These are phyloP conservation scores for Fusarium dimerum DNA, from an alignment of 2,329 filamentous ascomycete genomes.

Conservation along the genomic window DNA sequence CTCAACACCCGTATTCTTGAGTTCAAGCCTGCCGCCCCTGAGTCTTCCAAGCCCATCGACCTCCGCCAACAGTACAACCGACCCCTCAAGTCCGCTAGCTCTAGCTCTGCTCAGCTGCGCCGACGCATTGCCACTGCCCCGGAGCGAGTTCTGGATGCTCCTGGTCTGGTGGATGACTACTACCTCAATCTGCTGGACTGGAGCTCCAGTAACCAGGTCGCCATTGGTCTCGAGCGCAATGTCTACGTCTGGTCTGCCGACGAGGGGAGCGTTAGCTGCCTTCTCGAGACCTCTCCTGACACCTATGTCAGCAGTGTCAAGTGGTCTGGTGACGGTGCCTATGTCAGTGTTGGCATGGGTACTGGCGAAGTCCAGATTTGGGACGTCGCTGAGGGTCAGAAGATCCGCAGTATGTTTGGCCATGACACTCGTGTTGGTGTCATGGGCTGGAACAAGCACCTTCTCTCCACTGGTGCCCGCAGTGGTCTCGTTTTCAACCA, in stretches of 20 bases:
- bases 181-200: conserved; percentile 98
- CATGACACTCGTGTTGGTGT: conserved; percentile 96
- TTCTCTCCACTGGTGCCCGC: conserved; percentile 90
- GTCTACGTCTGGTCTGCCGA: conserved; percentile 99
- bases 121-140: conserved; percentile 92
- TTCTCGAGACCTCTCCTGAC: conserved; percentile 84
- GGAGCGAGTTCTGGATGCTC: conserved; percentile 93
- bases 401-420: conserved; percentile 97
- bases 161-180: conserved; percentile 96
- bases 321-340: conserved; percentile 96
- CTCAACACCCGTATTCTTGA: conserved; percentile 94
- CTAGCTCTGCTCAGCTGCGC: conserved; percentile 80
- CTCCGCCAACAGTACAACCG: conserved; percentile 97
- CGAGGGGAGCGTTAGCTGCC: conserved; percentile 82
- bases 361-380: conserved; percentile 98
- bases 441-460: conserved; percentile 99
- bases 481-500: conserved; percentile 98
- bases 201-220: conserved; percentile 97
- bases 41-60: conserved; percentile 97
- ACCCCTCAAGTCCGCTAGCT: conserved; percentile 76
- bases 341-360: conserved; percentile 92
- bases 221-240: conserved; percentile 93
- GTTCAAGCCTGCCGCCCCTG: conserved; percentile 97
- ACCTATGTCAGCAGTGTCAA: conserved; percentile 98
- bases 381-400: conserved; percentile 92